Percentiles rank a stretch among this genome's conserved stretches.
Evolutionary conservation across 2,329 filamentous ascomycete genomes (phyloP).

Genomic region (Trichophyton schoenleinii): DNA sequence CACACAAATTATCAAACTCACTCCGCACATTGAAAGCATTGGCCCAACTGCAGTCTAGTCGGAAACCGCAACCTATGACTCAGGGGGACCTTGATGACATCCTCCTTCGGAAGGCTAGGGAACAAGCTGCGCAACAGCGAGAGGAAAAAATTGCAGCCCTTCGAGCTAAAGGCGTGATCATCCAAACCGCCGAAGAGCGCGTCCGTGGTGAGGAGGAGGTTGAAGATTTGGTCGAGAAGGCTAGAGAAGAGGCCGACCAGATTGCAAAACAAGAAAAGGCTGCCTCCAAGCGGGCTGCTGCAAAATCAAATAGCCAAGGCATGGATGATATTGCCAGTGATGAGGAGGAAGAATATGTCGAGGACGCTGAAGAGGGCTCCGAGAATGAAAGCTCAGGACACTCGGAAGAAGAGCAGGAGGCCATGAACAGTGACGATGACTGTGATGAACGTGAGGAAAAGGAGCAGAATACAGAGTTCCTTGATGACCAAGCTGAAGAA

Average conservation of each 20-base stretch:
- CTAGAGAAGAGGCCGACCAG: slow-evolving; percentile 64
- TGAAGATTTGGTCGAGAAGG: slow-evolving; percentile 78
- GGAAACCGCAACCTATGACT: slow-evolving; percentile 47
- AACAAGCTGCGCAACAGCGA: slow-evolving; percentile 67
- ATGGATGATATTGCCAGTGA: slow-evolving; percentile 46
- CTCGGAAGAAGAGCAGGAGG: slow-evolving; percentile 19
- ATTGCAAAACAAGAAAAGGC: slow-evolving; percentile 67
- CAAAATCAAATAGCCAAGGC: slow-evolving; percentile 33
- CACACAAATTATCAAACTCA: slow-evolving; percentile 35
- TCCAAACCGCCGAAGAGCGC: slow-evolving; percentile 78
- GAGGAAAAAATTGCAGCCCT: slow-evolving; percentile 65
- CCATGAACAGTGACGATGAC: slow-evolving; percentile 14
- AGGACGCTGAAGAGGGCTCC: slow-evolving; percentile 26
- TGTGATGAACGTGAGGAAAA: slow-evolving; percentile 15
- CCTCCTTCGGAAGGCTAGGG: slow-evolving; percentile 58
- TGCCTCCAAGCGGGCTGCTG: slow-evolving; percentile 53
- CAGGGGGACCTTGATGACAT: slow-evolving; percentile 54
- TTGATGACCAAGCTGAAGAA: slow-evolving; percentile 35
- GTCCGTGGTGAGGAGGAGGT: slow-evolving; percentile 70
- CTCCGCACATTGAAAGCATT: slow-evolving; percentile 59
- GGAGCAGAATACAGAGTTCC: slow-evolving; percentile 15
- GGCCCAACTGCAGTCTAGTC: slow-evolving; percentile 55
- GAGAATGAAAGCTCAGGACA: slow-evolving; percentile 18
- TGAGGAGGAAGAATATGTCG: slow-evolving; percentile 37
- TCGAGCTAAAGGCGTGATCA: slow-evolving; percentile 62